These are phyloP conservation scores for Diospyros lotus DNA, from an alignment of 148 eudicot species.

Conservation along the genomic window DNA sequence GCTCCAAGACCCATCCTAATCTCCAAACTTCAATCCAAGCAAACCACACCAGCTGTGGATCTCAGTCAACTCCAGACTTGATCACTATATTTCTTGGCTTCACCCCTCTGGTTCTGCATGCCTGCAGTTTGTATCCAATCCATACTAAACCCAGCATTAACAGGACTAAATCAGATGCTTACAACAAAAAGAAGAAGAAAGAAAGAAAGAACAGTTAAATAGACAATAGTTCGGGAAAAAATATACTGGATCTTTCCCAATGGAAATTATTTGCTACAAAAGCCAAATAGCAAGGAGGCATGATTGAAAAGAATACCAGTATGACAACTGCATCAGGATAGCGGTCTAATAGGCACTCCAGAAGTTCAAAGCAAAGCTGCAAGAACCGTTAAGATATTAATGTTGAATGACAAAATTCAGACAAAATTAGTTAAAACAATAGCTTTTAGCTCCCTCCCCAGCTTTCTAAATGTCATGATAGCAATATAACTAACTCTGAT, in stretches of 20 bases:
- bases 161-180: neutral
- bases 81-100: neutral
- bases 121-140: neutral
- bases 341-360: conserved; percentile 58
- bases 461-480: neutral
- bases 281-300: conserved; percentile 4
- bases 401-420: neutral
- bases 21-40: too few relatives aligned
- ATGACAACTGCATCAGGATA: conserved; percentile 45
- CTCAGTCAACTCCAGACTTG: neutral
- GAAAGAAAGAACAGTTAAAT: neutral
- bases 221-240: neutral
- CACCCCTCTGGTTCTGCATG: neutral
- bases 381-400: conserved; percentile 11
- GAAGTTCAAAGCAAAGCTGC: conserved; percentile 92
- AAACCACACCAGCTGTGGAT: too few relatives aligned
- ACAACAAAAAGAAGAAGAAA: neutral
- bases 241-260: neutral
- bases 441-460: neutral
- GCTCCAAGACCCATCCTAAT: too few relatives aligned
- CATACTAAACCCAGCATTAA: neutral
- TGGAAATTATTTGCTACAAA: neutral
- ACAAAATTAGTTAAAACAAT: neutral
- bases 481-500: neutral
- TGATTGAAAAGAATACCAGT: conserved; percentile 34